A percentile compares a stretch with the other conserved stretches of the same genome.
These are phyloP conservation scores for Phytophthora constricta DNA, from an alignment of 352 stramenopile genomes.

Conservation along the genomic window DNA sequence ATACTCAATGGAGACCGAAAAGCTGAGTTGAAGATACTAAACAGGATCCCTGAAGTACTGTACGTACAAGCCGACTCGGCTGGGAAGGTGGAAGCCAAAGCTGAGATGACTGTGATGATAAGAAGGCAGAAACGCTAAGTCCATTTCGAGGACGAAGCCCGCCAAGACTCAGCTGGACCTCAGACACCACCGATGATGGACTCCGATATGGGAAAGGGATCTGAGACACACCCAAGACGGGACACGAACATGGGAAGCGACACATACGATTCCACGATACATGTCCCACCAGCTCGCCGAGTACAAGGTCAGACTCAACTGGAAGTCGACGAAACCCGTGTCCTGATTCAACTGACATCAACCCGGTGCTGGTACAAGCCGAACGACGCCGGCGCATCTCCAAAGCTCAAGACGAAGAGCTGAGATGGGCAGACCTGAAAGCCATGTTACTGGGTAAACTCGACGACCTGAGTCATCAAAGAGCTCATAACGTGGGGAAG, in stretches of 20 bases:
- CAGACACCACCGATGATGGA: background rate
- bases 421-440: constrained; percentile 6
- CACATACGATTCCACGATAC: too few species aligned
- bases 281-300: background rate
- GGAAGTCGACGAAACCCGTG: background rate
- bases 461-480: background rate
- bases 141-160: background rate
- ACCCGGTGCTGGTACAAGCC: constrained; percentile 5
- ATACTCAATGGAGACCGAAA: background rate
- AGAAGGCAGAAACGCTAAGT: background rate
- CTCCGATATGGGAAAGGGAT: background rate
- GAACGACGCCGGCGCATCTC: constrained; percentile 2
- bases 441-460: background rate
- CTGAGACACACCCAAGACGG: too few species aligned
- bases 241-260: too few species aligned
- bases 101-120: background rate
- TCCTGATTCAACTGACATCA: background rate
- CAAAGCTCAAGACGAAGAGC: constrained; percentile 6
- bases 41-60: background rate
- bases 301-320: background rate
- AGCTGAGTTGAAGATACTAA: background rate
- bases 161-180: too few species aligned
- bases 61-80: too few species aligned
- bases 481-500: background rate
- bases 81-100: background rate